Conservation (phyloP, 306 rosid genomes). For the Erythrophleum fordii region DNA sequence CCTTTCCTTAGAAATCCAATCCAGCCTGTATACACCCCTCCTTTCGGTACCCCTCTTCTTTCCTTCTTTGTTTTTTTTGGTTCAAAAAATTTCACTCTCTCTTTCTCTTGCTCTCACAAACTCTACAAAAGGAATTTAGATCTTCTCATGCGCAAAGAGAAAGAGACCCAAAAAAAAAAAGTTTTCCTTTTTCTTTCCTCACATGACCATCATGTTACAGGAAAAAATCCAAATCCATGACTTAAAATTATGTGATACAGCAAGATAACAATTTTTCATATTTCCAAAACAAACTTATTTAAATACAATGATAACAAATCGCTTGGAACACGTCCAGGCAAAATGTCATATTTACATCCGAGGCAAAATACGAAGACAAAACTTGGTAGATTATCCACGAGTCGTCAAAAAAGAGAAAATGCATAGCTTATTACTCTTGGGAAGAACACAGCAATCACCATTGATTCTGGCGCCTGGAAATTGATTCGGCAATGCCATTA, state of each 20-base stretch:
- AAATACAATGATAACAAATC: conserved; percentile 35
- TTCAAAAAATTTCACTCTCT: not conserved
- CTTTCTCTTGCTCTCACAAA: not conserved
- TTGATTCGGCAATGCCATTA: conserved; percentile 59
- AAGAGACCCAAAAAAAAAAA: not conserved
- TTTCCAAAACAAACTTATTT: conserved; percentile 38
- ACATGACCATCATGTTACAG: not conserved
- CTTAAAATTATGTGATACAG: conserved; percentile 16
- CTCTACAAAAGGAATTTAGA: not conserved
- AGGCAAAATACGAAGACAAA: conserved; percentile 23
- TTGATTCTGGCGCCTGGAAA: conserved; percentile 2
- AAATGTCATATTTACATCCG: conserved; percentile 38
- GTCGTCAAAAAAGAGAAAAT: conserved; percentile 8
- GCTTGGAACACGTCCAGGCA: conserved; percentile 21
- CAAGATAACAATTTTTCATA: conserved; percentile 30
- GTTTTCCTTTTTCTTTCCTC: not conserved
- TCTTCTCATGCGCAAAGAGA: not conserved
- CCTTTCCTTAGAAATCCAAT: no score
- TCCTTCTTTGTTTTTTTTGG: not conserved
- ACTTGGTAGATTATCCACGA: conserved; percentile 27
- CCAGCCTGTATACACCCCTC: no score
- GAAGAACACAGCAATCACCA: conserved; percentile 38
- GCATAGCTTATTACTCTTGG: conserved; percentile 6
- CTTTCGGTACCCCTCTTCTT: no score
- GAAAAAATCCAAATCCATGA: not conserved